phyloP scores from a whole-genome alignment of 257 asterid species.

The Ilex asprella region DNA sequence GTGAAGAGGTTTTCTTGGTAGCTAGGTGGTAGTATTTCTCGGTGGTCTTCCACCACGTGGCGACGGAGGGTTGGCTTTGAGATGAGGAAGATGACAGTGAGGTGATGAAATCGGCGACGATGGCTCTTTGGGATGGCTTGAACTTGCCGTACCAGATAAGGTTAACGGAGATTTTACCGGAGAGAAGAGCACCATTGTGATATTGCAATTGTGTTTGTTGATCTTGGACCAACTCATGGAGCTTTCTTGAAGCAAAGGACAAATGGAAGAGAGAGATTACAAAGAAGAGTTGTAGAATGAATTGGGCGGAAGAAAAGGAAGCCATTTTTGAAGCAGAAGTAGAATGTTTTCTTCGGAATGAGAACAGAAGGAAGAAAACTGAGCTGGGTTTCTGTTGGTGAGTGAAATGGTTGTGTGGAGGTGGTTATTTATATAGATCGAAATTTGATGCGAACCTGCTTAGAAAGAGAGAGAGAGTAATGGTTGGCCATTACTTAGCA shows the following conservation, averaged over 20 bases:
- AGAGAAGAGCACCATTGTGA: conserved; percentile 65
- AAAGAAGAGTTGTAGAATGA: conserved; percentile 16
- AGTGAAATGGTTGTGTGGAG: not conserved
- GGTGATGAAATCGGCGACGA: conserved; percentile 56
- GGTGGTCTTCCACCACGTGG: conserved; percentile 62
- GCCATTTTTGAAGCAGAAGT: conserved; percentile 15
- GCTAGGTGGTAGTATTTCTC: conserved; percentile 56
- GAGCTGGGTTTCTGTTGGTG: not conserved
- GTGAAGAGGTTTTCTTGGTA: conserved; percentile 30
- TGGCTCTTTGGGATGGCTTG: conserved; percentile 56
- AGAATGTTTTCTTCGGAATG: not conserved
- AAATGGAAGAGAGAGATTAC: conserved; percentile 19
- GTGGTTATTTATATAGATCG: conserved; percentile 15
- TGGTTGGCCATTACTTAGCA: not conserved
- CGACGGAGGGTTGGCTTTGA: conserved; percentile 44
- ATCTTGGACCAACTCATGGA: conserved; percentile 14
- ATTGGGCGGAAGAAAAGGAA: conserved; percentile 4
- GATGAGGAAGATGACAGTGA: conserved; percentile 32
- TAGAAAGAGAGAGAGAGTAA: conserved; percentile 13
- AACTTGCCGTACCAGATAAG: conserved; percentile 67
- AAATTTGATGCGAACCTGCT: conserved; percentile 4
- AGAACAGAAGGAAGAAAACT: not conserved
- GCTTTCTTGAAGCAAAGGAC: conserved; percentile 28
- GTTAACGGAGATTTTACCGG: conserved; percentile 51
- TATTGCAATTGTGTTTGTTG: conserved; percentile 34